Evolutionary conservation across 345 rosid genomes (phyloP).

Genomic region (Heritiera fomes): DNA sequence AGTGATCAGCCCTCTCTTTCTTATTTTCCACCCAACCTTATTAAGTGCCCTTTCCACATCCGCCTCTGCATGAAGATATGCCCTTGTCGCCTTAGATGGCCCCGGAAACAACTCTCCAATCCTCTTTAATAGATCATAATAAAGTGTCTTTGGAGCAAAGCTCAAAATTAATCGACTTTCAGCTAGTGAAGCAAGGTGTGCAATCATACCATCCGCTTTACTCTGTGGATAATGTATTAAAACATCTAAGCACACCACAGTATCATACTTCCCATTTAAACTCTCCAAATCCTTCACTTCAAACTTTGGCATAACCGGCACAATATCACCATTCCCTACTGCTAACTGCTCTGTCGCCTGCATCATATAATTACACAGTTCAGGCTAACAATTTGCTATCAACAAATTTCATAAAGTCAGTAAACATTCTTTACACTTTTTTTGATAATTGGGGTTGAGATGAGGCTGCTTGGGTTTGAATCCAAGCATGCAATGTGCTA

Average conservation of each 20-base stretch:
- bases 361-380: conserved; percentile 14
- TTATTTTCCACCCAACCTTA: conserved; percentile 82
- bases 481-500: no score
- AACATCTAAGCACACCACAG: conserved; percentile 88
- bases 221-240: conserved; percentile 91
- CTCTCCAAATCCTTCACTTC: conserved; percentile 90
- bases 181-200: conserved; percentile 89
- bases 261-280: conserved; percentile 68
- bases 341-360: conserved; percentile 74
- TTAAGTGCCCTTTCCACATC: conserved; percentile 79
- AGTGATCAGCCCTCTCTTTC: conserved; percentile 74
- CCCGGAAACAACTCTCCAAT: conserved; percentile 94
- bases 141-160: conserved; percentile 92
- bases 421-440: background rate
- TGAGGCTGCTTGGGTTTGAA: no score
- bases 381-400: background rate
- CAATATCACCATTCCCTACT: conserved; percentile 30
- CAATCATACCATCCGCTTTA: conserved; percentile 93
- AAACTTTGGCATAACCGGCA: conserved; percentile 56
- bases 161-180: conserved; percentile 76
- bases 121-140: conserved; percentile 75
- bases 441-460: no score
- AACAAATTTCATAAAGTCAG: background rate
- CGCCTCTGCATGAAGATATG: conserved; percentile 84
- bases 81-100: conserved; percentile 96